Percentiles rank a stretch among this genome's conserved stretches.
Evolutionary conservation across 208 protist genomes (phyloP).

Genomic region (Tetramitus jugosus): DNA sequence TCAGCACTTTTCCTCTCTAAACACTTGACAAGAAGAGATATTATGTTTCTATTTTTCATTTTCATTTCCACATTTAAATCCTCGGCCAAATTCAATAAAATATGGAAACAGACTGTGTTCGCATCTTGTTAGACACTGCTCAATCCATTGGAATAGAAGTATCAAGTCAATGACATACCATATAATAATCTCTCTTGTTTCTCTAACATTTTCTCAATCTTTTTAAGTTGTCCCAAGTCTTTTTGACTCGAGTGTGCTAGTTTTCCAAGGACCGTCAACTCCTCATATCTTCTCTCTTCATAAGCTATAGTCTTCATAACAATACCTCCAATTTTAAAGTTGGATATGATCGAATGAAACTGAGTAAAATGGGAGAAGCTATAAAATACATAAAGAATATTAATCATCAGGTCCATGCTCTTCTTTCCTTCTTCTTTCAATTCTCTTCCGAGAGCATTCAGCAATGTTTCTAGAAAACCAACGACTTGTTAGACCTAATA

Average conservation of each 20-base stretch:
- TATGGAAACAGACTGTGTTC: conserved; percentile 29
- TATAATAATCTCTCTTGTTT: conserved; percentile 31
- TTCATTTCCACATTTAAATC: conserved; percentile 31
- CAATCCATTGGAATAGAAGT: too few species aligned
- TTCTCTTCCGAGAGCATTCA: conserved; percentile 18
- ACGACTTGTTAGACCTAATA: too few species aligned
- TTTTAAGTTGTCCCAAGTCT: conserved; percentile 1
- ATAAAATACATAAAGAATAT: conserved; percentile 37
- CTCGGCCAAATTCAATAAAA: conserved; percentile 36
- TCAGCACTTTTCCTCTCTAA: conserved; percentile 25
- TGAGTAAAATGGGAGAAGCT: conserved; percentile 33
- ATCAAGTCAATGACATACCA: too few species aligned
- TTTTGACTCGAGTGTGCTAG: not conserved
- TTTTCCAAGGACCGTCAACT: conserved; percentile 14
- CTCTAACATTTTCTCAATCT: conserved; percentile 2
- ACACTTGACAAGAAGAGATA: conserved; percentile 3
- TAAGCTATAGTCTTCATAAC: conserved; percentile 20
- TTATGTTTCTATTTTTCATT: conserved; percentile 28
- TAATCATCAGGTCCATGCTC: conserved; percentile 31
- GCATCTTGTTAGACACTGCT: too few species aligned
- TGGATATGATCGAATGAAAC: conserved; percentile 29
- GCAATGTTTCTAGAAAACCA: conserved; percentile 28
- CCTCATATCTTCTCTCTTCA: conserved; percentile 23
- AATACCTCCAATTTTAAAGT: conserved; percentile 26
- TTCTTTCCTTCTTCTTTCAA: conserved; percentile 37